Percentiles rank a stretch among this genome's conserved stretches.
These are phyloP conservation scores for Colletotrichum lindemuthianum DNA, from an alignment of 2,329 filamentous ascomycete genomes.

Conservation along the genomic window DNA sequence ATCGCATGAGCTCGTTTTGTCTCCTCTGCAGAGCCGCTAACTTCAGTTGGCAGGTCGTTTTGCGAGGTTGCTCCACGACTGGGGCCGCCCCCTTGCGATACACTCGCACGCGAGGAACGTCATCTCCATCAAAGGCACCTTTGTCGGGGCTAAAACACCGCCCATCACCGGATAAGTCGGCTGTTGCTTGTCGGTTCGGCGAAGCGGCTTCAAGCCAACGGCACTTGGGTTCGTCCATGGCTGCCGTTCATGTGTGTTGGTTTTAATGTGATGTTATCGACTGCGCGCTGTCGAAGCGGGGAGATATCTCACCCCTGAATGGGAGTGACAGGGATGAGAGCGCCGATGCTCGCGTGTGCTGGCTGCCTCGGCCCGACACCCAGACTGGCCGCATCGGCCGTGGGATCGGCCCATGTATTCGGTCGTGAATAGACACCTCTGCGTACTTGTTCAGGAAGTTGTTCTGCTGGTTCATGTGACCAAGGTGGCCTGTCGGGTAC, in stretches of 20 bases:
- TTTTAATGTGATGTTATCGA: background rate
- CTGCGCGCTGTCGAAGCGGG: too few relatives aligned
- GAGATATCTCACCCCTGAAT: too few relatives aligned
- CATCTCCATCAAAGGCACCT: background rate
- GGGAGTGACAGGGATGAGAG: too few relatives aligned
- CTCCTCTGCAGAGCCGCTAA: constrained; percentile 7
- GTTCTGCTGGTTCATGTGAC: too few relatives aligned
- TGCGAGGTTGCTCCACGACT: constrained; percentile 6
- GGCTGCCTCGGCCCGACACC: too few relatives aligned
- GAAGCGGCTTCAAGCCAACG: background rate
- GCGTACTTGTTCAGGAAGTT: too few relatives aligned
- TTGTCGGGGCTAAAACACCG: background rate
- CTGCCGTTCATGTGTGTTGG: background rate
- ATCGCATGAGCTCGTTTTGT: constrained; percentile 16
- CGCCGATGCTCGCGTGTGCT: too few relatives aligned
- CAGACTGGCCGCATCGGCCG: too few relatives aligned
- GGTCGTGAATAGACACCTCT: too few relatives aligned
- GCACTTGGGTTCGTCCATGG: background rate
- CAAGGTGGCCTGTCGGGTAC: too few relatives aligned
- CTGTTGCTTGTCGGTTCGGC: background rate
- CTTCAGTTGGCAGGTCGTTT: constrained; percentile 28
- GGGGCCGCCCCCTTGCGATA: constrained; percentile 11
- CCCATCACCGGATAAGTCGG: background rate
- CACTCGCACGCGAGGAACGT: background rate
- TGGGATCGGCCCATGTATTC: too few relatives aligned